These are phyloP conservation scores for Neoconidiobolus thromboides DNA, from an alignment of 371 early-diverging fungal species.

Conservation along the genomic window DNA sequence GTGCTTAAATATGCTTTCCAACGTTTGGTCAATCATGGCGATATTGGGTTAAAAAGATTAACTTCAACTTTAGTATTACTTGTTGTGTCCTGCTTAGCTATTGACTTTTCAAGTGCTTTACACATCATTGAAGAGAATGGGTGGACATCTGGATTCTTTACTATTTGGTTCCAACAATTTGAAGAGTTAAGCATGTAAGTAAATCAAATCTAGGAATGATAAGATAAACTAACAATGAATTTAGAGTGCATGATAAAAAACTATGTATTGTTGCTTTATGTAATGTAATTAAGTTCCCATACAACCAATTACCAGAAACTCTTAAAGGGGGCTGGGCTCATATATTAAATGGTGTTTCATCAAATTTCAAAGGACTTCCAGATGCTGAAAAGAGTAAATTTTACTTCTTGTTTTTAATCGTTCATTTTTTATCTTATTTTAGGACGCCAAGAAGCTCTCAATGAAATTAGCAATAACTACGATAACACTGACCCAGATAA, in stretches of 20 bases:
- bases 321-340: constrained; percentile 50
- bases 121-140: constrained; percentile 49
- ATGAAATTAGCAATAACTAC: too few species aligned
- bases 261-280: constrained; percentile 60
- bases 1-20: constrained; percentile 43
- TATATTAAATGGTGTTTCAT: constrained; percentile 41
- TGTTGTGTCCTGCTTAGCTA: constrained; percentile 62
- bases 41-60: constrained; percentile 21
- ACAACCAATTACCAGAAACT: constrained; percentile 41
- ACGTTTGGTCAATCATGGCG: constrained; percentile 30
- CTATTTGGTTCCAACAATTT: constrained; percentile 50
- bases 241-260: constrained; percentile 83
- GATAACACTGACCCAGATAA: too few species aligned
- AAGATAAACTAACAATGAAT: neutral
- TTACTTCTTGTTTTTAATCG: too few species aligned
- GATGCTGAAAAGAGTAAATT: constrained; percentile 58
- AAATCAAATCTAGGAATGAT: too few species aligned
- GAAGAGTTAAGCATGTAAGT: constrained; percentile 34
- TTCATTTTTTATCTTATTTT: too few species aligned
- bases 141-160: constrained; percentile 60
- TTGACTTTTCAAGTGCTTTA: constrained; percentile 58
- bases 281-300: constrained; percentile 43
- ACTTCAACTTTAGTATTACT: constrained; percentile 20
- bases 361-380: constrained; percentile 51
- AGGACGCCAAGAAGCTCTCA: too few species aligned